These are phyloP conservation scores for Fusarium tuaranense DNA, from an alignment of 2,329 filamentous ascomycete genomes.

Conservation along the genomic window DNA sequence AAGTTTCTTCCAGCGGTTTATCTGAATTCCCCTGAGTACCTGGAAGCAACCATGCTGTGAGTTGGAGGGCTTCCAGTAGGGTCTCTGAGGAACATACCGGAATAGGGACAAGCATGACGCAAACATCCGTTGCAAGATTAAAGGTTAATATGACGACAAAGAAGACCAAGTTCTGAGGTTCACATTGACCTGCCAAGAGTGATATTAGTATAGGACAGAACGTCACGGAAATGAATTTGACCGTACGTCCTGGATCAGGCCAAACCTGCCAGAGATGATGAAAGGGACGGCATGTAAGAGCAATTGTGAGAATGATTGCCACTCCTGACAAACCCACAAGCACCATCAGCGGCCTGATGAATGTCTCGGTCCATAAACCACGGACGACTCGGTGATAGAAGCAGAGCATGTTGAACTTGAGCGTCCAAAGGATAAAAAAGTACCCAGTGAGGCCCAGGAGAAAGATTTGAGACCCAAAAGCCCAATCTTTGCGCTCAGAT, in stretches of 20 bases:
- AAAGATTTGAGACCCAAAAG: slow-evolving; percentile 51
- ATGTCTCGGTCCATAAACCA: slow-evolving; percentile 50
- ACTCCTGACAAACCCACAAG: slow-evolving; percentile 44
- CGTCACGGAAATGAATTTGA: not conserved
- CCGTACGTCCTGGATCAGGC: slow-evolving; percentile 53
- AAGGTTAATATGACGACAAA: slow-evolving; percentile 49
- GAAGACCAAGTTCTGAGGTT: slow-evolving; percentile 48
- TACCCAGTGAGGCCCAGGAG: slow-evolving; percentile 50
- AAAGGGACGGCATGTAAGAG: slow-evolving; percentile 50
- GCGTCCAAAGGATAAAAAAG: slow-evolving; percentile 51
- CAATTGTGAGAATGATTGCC: slow-evolving; percentile 43
- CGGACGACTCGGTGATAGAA: slow-evolving; percentile 53
- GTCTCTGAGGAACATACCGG: slow-evolving; percentile 35
- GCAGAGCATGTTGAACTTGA: slow-evolving; percentile 57
- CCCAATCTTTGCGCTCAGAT: slow-evolving; percentile 43
- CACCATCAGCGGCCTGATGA: slow-evolving; percentile 50
- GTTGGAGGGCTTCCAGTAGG: accelerated
- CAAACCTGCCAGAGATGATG: slow-evolving; percentile 50
- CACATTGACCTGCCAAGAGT: slow-evolving; percentile 37
- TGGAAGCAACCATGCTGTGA: not conserved
- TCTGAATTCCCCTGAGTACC: slow-evolving; percentile 45
- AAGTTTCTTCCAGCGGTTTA: slow-evolving; percentile 44
- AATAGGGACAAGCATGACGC: slow-evolving; percentile 51
- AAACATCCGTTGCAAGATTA: slow-evolving; percentile 50
- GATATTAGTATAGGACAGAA: not conserved